Conservation (phyloP, 2,329 filamentous ascomycete genomes). For the Coniella lustricola region DNA sequence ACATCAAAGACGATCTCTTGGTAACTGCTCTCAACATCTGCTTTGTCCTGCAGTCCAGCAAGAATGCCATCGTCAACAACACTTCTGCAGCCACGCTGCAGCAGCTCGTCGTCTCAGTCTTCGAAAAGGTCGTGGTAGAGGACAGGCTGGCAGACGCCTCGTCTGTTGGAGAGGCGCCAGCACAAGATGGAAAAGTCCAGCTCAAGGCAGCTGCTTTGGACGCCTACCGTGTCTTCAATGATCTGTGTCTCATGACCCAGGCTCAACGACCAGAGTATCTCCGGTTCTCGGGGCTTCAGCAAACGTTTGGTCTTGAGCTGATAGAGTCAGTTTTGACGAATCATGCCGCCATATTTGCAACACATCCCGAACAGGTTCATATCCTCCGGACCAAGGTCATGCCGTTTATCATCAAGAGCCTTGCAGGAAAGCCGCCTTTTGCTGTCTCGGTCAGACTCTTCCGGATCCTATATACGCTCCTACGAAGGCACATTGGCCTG, state of each 20-base stretch:
- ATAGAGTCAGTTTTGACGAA: slow-evolving; percentile 87
- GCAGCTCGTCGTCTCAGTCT: slow-evolving; percentile 85
- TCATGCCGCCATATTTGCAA: slow-evolving; percentile 71
- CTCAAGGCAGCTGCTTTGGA: slow-evolving; percentile 74
- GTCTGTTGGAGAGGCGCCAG: slow-evolving; percentile 59
- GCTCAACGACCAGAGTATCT: slow-evolving; percentile 78
- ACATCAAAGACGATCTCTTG: slow-evolving; percentile 74
- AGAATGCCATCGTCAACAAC: slow-evolving; percentile 88
- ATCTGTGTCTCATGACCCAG: slow-evolving; percentile 82
- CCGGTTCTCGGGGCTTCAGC: slow-evolving; percentile 67
- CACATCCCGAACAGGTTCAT: slow-evolving; percentile 73
- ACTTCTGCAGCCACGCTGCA: slow-evolving; percentile 95
- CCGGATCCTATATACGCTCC: slow-evolving; percentile 73
- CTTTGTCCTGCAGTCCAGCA: slow-evolving; percentile 82
- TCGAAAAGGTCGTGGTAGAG: slow-evolving; percentile 81
- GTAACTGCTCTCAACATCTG: slow-evolving; percentile 83
- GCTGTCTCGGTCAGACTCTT: slow-evolving; percentile 74
- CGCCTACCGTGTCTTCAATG: slow-evolving; percentile 80
- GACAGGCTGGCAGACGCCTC: slow-evolving; percentile 60
- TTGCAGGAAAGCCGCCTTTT: slow-evolving; percentile 75
- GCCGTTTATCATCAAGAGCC: slow-evolving; percentile 70
- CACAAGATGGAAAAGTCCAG: slow-evolving; percentile 56
- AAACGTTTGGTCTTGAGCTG: slow-evolving; percentile 81
- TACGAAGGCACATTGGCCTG: slow-evolving; percentile 70
- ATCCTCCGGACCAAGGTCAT: slow-evolving; percentile 72